phyloP scores from a whole-genome alignment of 1,139 yeast species.

The Hansenula sp. region DNA sequence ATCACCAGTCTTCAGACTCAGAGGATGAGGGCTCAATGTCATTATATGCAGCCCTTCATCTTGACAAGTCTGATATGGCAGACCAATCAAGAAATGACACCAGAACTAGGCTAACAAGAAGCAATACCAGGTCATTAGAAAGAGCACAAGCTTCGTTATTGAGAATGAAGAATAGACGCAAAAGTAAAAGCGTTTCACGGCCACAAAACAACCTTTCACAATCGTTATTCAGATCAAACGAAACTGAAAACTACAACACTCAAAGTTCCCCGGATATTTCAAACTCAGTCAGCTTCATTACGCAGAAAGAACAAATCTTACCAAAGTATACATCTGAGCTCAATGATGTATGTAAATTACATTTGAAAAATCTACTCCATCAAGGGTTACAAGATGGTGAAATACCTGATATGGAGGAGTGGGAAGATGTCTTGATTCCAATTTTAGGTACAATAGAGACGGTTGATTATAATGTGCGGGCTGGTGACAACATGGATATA shows the following conservation, averaged over 20 bases:
- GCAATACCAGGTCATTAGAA: constrained; percentile 45
- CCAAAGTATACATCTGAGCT: constrained; percentile 21
- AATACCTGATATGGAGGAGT: constrained; percentile 50
- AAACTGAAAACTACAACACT: constrained; percentile 4
- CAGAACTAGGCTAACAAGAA: constrained; percentile 26
- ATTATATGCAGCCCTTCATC: constrained; percentile 33
- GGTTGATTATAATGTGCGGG: constrained; percentile 50
- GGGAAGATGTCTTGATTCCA: constrained; percentile 46
- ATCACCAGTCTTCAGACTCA: constrained; percentile 15
- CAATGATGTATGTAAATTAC: constrained; percentile 30
- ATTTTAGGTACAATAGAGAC: constrained; percentile 41
- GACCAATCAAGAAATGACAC: constrained; percentile 15
- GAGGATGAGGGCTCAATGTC: constrained; percentile 38
- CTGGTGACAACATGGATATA: constrained; percentile 76
- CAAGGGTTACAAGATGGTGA: constrained; percentile 73
- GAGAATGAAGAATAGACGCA: constrained; percentile 57
- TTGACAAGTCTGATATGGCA: constrained; percentile 21
- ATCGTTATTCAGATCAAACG: constrained; percentile 8
- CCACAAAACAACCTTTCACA: constrained; percentile 9
- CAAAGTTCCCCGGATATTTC: constrained; percentile 9
- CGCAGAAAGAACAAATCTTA: background rate
- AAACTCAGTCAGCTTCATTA: background rate
- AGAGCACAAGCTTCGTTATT: constrained; percentile 65
- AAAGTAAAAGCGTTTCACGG: constrained; percentile 41
- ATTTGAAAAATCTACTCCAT: constrained; percentile 28